These are phyloP conservation scores for Maudiozyma bulderi DNA, from an alignment of 805 yeast genomes.

Conservation along the genomic window DNA sequence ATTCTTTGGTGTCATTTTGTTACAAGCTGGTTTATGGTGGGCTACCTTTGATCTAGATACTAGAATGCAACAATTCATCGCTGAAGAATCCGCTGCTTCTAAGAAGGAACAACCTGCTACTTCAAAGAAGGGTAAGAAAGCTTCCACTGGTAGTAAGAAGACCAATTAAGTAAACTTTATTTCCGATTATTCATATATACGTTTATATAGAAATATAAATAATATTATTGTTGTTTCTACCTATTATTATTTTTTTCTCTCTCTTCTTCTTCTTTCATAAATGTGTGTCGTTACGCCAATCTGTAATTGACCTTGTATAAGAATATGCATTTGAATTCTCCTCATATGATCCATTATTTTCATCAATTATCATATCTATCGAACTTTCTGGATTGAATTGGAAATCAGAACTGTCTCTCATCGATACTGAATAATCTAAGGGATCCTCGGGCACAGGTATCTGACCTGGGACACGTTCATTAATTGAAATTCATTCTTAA, in stretches of 20 bases:
- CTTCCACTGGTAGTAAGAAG: background rate
- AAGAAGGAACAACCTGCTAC: background rate
- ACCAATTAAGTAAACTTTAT: background rate
- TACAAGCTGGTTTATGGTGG: constrained; percentile 85
- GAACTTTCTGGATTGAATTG: background rate
- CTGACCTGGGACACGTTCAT: background rate
- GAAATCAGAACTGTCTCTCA: background rate
- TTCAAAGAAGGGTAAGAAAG: constrained; percentile 5
- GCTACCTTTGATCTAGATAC: constrained; percentile 53
- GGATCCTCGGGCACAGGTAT: background rate
- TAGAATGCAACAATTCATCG: constrained; percentile 28
- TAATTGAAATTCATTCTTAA: constrained; percentile 3
- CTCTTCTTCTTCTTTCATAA: background rate
- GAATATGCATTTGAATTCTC: background rate
- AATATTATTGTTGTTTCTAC: background rate
- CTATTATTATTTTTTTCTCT: background rate
- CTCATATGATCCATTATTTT: background rate
- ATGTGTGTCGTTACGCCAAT: background rate
- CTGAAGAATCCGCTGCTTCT: constrained; percentile 19
- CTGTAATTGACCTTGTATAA: background rate
- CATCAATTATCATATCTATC: background rate
- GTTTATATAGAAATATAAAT: background rate
- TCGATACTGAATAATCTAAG: background rate
- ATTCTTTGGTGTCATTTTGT: constrained; percentile 65
- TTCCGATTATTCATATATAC: background rate